Percentiles rank a stretch among this genome's conserved stretches.
Conservation (phyloP, 1,284 basidiomycete species). For the Marasmius tenuissimus region DNA sequence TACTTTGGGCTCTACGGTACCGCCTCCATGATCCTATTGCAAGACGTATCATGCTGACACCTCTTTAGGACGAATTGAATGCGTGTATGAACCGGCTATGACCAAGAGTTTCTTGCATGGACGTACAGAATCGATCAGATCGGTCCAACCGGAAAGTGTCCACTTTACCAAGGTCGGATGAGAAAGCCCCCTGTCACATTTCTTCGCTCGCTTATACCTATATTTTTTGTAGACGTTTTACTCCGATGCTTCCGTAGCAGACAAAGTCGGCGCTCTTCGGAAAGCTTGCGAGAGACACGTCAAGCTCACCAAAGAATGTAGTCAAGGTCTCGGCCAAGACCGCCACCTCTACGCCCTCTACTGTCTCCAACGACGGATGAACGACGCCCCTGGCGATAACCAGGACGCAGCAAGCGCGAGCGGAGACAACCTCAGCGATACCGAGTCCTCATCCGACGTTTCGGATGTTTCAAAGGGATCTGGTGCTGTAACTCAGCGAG, state of each 20-base stretch:
- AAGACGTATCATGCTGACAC: background rate
- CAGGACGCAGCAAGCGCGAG: slow-evolving; percentile 42
- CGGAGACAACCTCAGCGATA: slow-evolving; percentile 32
- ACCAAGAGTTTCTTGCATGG: slow-evolving; percentile 96
- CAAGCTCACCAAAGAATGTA: slow-evolving; percentile 86
- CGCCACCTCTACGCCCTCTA: slow-evolving; percentile 86
- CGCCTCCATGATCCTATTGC: slow-evolving; percentile 17
- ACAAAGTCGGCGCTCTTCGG: slow-evolving; percentile 80
- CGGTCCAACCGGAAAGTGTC: slow-evolving; percentile 85
- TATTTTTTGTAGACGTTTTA: slow-evolving; percentile 67
- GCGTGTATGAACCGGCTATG: slow-evolving; percentile 98
- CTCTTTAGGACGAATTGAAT: slow-evolving; percentile 76
- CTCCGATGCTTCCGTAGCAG: slow-evolving; percentile 67
- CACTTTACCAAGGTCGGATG: slow-evolving; percentile 72
- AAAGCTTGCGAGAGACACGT: slow-evolving; percentile 88
- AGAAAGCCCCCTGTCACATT: background rate
- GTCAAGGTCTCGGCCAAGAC: slow-evolving; percentile 90
- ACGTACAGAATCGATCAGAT: slow-evolving; percentile 92
- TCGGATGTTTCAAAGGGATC: background rate
- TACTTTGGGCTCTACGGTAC: slow-evolving; percentile 91
- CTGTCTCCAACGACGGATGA: slow-evolving; percentile 79
- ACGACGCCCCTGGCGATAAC: slow-evolving; percentile 27
- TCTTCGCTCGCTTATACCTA: background rate
- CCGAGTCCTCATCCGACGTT: slow-evolving; percentile 1
- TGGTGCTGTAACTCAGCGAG: background rate